These are phyloP conservation scores for Fusarium sp. DNA, from an alignment of 2,329 filamentous ascomycete genomes.

Conservation along the genomic window DNA sequence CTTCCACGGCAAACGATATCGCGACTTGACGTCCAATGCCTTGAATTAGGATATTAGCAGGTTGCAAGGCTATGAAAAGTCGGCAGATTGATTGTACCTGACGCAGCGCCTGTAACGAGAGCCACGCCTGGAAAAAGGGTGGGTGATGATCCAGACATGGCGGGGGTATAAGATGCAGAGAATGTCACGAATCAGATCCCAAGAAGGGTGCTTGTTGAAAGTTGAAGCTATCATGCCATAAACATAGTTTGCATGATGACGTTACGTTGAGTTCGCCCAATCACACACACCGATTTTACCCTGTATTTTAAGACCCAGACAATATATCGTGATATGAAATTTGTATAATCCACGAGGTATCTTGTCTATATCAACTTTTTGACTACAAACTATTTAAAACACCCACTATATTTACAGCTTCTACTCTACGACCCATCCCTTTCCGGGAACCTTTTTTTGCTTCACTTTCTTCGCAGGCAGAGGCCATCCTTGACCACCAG, in stretches of 20 bases:
- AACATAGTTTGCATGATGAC: conserved; percentile 22
- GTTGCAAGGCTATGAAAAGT: not conserved
- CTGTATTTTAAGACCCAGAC: not conserved
- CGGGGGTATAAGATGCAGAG: not conserved
- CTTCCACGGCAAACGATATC: conserved; percentile 59
- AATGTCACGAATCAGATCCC: not conserved
- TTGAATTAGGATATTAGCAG: not conserved
- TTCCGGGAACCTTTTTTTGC: conserved; percentile 79
- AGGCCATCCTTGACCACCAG: conserved; percentile 81
- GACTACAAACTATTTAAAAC: too few species aligned
- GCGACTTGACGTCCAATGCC: conserved; percentile 49
- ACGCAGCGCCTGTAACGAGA: conserved; percentile 51
- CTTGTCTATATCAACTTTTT: too few species aligned
- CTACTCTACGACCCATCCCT: conserved; percentile 79
- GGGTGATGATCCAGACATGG: conserved; percentile 13
- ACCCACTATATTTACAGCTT: not conserved
- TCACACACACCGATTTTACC: conserved; percentile 8
- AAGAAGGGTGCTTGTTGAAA: not conserved
- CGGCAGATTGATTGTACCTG: conserved; percentile 42
- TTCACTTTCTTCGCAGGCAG: conserved; percentile 86
- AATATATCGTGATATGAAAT: not conserved
- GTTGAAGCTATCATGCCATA: not conserved
- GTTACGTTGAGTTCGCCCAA: conserved; percentile 18
- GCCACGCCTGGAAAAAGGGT: conserved; percentile 51
- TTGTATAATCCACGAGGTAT: conserved; percentile 1